These are phyloP conservation scores for Boletus rufocinnamomeus DNA, from an alignment of 768 basidiomycete genomes.

Conservation along the genomic window DNA sequence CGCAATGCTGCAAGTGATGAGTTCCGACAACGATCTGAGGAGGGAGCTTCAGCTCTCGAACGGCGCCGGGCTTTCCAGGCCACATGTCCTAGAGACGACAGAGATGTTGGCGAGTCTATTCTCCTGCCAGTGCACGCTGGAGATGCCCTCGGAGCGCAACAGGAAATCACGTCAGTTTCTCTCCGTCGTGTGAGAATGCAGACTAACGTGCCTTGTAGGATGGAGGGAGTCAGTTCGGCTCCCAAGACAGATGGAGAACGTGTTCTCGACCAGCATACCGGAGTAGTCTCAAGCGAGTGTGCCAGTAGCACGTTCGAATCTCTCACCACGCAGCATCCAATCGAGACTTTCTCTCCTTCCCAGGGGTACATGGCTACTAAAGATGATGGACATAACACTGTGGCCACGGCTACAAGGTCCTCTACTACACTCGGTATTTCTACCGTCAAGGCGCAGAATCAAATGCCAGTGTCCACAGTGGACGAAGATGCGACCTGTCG, in stretches of 20 bases:
- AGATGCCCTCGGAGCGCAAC: background rate
- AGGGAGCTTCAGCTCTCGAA: background rate
- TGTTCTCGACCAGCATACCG: background rate
- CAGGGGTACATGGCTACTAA: background rate
- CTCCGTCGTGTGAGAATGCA: background rate
- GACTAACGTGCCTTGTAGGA: conserved; percentile 2
- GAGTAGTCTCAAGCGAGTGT: background rate
- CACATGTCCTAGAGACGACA: background rate
- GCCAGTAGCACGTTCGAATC: background rate
- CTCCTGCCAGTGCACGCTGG: background rate
- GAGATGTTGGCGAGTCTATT: background rate
- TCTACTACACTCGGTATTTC: background rate
- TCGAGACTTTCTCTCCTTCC: background rate
- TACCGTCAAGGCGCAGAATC: background rate
- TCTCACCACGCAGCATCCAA: background rate
- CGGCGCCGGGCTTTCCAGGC: background rate
- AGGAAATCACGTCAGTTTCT: conserved; percentile 1
- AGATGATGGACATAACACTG: background rate
- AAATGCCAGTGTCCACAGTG: background rate
- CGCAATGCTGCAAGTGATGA: background rate
- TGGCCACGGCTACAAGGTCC: background rate
- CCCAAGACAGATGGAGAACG: background rate
- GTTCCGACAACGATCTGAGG: background rate
- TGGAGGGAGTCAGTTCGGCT: background rate
- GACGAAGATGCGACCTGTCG: background rate